Percentiles rank a stretch among this genome's conserved stretches.
Evolutionary conservation across 331 rosid genomes (phyloP).

Genomic region (Quercus tomentella): DNA sequence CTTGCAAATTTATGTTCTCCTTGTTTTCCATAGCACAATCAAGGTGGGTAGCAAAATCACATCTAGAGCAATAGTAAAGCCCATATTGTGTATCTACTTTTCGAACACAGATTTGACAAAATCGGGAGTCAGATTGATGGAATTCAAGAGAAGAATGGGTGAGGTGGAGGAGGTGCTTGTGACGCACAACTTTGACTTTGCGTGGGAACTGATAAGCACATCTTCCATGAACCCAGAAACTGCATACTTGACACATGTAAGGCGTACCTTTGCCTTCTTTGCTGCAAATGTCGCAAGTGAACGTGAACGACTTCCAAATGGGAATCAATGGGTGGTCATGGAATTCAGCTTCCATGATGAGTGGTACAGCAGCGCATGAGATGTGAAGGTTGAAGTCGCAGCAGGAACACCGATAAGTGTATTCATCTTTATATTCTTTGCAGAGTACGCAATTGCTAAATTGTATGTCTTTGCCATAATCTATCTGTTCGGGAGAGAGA

Average conservation of each 20-base stretch:
- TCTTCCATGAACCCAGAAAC: neutral
- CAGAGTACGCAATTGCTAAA: neutral
- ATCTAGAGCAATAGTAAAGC: too few species aligned
- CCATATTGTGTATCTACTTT: too few species aligned
- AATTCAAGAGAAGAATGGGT: too few species aligned
- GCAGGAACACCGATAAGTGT: neutral
- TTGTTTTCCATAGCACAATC: too few species aligned
- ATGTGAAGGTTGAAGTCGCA: neutral
- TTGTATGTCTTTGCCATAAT: too few species aligned
- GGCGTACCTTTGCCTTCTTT: neutral
- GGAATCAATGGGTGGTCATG: neutral
- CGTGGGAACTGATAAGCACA: neutral
- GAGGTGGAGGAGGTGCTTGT: too few species aligned
- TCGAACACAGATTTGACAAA: too few species aligned
- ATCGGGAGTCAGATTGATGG: too few species aligned
- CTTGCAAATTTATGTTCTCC: too few species aligned
- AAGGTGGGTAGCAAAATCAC: too few species aligned
- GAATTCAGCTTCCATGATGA: neutral
- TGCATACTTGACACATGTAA: neutral
- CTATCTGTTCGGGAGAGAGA: neutral
- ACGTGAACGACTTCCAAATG: neutral
- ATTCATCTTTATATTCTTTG: neutral
- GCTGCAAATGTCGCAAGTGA: neutral
- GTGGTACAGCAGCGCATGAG: neutral
- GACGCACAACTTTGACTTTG: too few species aligned